A percentile compares a stretch with the other conserved stretches of the same genome.
phyloP scores from a whole-genome alignment of 352 stramenopile species.

The Globisporangium apiculatum region DNA sequence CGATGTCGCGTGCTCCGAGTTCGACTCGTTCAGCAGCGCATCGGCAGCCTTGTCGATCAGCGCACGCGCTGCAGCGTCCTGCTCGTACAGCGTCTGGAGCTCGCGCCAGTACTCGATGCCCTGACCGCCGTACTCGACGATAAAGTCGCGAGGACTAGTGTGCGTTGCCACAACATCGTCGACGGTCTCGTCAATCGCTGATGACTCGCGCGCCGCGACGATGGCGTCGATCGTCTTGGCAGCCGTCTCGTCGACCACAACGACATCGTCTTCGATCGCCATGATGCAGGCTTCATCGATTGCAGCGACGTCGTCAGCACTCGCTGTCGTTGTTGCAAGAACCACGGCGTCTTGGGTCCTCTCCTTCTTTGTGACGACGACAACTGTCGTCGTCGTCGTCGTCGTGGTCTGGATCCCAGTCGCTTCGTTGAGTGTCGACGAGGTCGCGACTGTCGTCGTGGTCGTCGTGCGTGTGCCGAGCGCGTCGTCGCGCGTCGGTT shows the following conservation, averaged over 20 bases:
- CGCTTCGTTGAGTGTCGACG: not conserved
- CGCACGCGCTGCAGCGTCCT: slow-evolving; percentile 16
- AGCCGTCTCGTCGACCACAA: too few species aligned
- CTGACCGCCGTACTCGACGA: slow-evolving; percentile 69
- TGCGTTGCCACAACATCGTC: too few species aligned
- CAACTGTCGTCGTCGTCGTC: not conserved
- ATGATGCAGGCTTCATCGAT: too few species aligned
- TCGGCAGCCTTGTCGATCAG: slow-evolving; percentile 43
- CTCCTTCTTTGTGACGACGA: slow-evolving; percentile 8
- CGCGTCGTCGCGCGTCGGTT: not conserved
- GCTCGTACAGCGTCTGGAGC: slow-evolving; percentile 39
- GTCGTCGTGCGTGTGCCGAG: not conserved
- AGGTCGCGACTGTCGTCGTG: not conserved
- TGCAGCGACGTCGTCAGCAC: too few species aligned
- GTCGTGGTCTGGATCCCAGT: not conserved
- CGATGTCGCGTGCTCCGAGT: slow-evolving; percentile 20
- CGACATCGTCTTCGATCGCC: too few species aligned
- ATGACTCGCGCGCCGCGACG: too few species aligned
- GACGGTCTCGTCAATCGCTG: too few species aligned
- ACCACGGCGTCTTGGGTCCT: not conserved
- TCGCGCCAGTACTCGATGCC: slow-evolving; percentile 62
- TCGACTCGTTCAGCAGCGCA: slow-evolving; percentile 59
- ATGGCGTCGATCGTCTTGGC: too few species aligned
- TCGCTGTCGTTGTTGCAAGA: too few species aligned
- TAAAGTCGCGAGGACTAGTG: slow-evolving; percentile 1